phyloP scores from a whole-genome alignment of 176 grass and related monocot genomes.

The Carex cristatella region DNA sequence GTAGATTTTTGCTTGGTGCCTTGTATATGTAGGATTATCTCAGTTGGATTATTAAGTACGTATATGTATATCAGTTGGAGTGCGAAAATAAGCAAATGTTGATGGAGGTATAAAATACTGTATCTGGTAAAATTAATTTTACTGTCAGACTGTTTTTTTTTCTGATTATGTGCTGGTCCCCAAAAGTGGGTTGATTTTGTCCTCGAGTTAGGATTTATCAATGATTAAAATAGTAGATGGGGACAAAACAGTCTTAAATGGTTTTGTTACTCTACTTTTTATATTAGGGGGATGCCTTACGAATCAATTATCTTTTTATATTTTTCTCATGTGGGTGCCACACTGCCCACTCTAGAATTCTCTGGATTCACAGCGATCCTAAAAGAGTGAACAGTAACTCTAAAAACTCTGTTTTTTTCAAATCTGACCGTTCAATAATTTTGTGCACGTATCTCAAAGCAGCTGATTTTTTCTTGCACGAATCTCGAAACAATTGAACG shows the following conservation, averaged over 20 bases:
- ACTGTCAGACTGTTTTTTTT: background rate
- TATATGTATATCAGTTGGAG: too few relatives aligned
- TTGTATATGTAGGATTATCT: too few relatives aligned
- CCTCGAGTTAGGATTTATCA: conserved; percentile 20
- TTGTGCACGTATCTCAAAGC: too few relatives aligned
- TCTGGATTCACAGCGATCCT: too few relatives aligned
- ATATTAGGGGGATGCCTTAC: background rate
- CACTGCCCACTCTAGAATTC: background rate
- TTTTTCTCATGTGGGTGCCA: background rate
- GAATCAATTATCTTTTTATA: background rate
- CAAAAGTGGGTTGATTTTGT: conserved; percentile 24
- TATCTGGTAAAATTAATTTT: conserved; percentile 1
- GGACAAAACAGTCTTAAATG: conserved; percentile 15
- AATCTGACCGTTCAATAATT: too few relatives aligned
- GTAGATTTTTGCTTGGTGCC: too few relatives aligned
- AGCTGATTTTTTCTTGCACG: too few relatives aligned
- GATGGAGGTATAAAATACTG: background rate
- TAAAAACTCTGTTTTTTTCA: too few relatives aligned
- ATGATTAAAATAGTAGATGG: conserved; percentile 23
- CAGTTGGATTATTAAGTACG: too few relatives aligned
- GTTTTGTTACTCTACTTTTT: conserved; percentile 23
- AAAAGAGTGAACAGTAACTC: too few relatives aligned
- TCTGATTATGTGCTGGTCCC: conserved; percentile 23
- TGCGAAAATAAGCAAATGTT: background rate
- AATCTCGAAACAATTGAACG: too few relatives aligned